Base-by-base conservation (phyloP, 2,329 filamentous ascomycete species). In the Claviceps lovelessii region DNA sequence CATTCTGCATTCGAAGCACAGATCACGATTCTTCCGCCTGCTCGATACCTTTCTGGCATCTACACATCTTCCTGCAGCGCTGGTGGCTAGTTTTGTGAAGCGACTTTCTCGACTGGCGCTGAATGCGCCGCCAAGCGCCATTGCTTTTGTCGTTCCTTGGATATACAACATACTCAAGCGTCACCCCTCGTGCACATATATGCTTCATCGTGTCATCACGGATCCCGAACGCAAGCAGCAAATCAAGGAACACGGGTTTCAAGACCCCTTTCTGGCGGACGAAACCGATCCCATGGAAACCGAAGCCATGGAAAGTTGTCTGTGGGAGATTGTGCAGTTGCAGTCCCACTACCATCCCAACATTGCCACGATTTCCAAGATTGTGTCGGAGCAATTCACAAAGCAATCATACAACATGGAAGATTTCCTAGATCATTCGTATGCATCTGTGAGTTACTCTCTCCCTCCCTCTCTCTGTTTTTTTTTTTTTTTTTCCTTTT, bases 281-380 rank as follows among this genome's bases (percentile, higher is more conserved):
- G 88, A 96, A 69, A 64, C 73, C 33, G 88, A 98, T 59, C 94
- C 93, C 0, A 88, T 90, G 78, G 77, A 85, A 67, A 96, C 90
- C 0, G 71, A 78, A 44, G 93, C 94, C 19, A 88, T 98, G 56
- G 90, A 97, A 56, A 95, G 89, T 69, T 90, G 86, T 67, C 72
- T 98, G 8, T 98, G 93, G 94, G 93, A 98, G 68, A 78, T 98
- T 53, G 86, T 94, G 57, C 90, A 89, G 56, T 74, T 97, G 55
- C 89, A 94, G 68, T 85, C 83, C 0, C 94, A 98, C 69, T 97
- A 95, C 69, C 93, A 98, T 66, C 93, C 94, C 15, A 98, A 97
- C 62, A 89, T 98, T 29, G 90, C 91, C 0, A 93, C 90, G 3
- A 83, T 98, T 61, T 86, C 90, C 48, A 93, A 90, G 70, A 95